A percentile compares a stretch with the other conserved stretches of the same genome.
These are phyloP conservation scores for Diversispora epigaea DNA, from an alignment of 192 early-diverging fungal genomes.

Conservation along the genomic window DNA sequence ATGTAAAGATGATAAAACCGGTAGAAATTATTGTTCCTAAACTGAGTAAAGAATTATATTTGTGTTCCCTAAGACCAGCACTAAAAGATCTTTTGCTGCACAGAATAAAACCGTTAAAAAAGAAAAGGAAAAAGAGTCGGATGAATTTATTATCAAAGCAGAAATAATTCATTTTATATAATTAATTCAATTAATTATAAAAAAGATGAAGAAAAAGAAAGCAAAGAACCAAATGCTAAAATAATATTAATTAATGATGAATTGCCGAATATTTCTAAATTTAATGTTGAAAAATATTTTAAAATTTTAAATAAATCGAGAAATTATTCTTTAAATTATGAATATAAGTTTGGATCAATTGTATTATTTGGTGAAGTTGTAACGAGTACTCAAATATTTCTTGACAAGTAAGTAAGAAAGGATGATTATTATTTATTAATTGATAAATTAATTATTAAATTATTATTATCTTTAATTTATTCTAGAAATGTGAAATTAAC, in stretches of 20 bases:
- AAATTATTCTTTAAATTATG: conserved; percentile 32
- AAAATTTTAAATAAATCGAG: conserved; percentile 42
- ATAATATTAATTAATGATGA: conserved; percentile 46
- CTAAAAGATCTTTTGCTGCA: conserved; percentile 1
- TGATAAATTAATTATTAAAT: no score
- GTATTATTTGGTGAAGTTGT: conserved; percentile 78
- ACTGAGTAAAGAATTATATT: neutral
- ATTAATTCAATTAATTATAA: neutral
- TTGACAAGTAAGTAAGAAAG: no score
- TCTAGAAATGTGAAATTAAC: no score
- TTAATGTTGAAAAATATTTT: conserved; percentile 54
- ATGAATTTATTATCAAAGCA: neutral
- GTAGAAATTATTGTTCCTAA: neutral
- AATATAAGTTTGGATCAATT: conserved; percentile 62
- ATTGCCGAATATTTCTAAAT: conserved; percentile 60
- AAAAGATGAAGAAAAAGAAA: neutral
- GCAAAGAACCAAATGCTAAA: neutral
- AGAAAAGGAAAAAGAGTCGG: neutral
- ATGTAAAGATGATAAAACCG: neutral
- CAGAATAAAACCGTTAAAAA: neutral
- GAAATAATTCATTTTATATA: conserved; percentile 40
- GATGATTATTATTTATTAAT: no score
- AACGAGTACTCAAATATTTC: conserved; percentile 87
- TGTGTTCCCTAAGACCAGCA: conserved; percentile 17
- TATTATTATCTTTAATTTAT: no score